Evolutionary conservation across 2,329 filamentous ascomycete genomes (phyloP).

Genomic region (Cadophora gregata): DNA sequence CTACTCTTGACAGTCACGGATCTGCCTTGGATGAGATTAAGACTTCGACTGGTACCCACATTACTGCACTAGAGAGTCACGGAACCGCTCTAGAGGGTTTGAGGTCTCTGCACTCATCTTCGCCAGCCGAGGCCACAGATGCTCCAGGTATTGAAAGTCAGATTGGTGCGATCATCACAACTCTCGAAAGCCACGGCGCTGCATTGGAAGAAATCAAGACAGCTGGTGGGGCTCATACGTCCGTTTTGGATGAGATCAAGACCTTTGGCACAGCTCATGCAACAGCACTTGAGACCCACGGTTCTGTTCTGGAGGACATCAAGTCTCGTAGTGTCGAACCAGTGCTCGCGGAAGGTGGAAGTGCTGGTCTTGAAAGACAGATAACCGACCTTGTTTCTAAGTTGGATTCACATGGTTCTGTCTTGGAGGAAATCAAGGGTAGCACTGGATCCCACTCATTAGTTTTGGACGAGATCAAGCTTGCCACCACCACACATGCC

Average conservation of each 20-base stretch:
- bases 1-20: conserved; percentile 33
- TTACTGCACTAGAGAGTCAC: conserved; percentile 30
- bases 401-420: not conserved
- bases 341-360: not conserved
- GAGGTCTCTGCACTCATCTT: not conserved
- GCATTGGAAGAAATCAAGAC: conserved; percentile 32
- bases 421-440: not conserved
- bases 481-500: conserved; percentile 6
- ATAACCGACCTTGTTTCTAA: conserved; percentile 20
- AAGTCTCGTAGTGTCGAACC: conserved; percentile 14
- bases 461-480: conserved; percentile 21
- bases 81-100: conserved; percentile 10
- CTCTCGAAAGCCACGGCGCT: conserved; percentile 24
- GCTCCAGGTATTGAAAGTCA: not conserved
- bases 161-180: not conserved
- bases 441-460: conserved; percentile 18
- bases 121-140: conserved; percentile 7
- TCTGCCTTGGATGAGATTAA: conserved; percentile 26
- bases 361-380: conserved; percentile 14
- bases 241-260: conserved; percentile 28
- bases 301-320: conserved; percentile 30
- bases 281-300: conserved; percentile 21
- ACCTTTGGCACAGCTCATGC: conserved; percentile 8
- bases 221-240: conserved; percentile 18
- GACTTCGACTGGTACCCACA: conserved; percentile 1